Base-by-base conservation (phyloP, 495 filamentous ascomycete species). In the Polyplosphaeria fusca region DNA sequence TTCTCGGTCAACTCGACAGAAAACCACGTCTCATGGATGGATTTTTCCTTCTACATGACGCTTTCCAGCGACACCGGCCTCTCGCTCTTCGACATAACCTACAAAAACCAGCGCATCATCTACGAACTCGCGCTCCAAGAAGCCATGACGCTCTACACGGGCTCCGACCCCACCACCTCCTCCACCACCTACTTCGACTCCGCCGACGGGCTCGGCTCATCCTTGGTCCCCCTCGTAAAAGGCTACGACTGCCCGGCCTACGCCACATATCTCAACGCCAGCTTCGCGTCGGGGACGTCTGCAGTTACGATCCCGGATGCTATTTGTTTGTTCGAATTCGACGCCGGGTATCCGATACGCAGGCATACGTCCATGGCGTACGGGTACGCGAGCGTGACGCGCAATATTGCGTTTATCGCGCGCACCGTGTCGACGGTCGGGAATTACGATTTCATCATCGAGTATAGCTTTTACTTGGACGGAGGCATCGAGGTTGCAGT, bases 121-220 rank as follows among this genome's bases (percentile, higher is more conserved):
- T 81, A 82, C 65, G 78, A 82, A 62, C 70, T 82, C 28, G 73
- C 75, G 7, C 62, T 82, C 0, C 77, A 82, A 64, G 78, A 83
- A 64, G 80, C 78, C 2, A 60, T 82, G 41, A 72, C 79, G 1
- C 78, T 81, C 60, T 82, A 81, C 58, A 78, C 77, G 5, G 75
- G 75, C 11, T 73, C 71, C 57, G 76, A 80, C 51, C 78, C 78
- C 11, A 68, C 74, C 45, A 67, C 73, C 47, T 68, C 69, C 3
- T 67, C 68, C 12, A 74, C 71, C 1, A 63, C 18, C 19, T 60
- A 27, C 24, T 28, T 52, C 23, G 56, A 61, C 32, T 24, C 35
- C 13, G 18, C n/a, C 2, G 25, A 16, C 14, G 49, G 58, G 1
- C 28, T 60, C 2, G 56, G 56, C 1, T 9, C 28, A 19, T 4